phyloP scores from a whole-genome alignment of 2,329 filamentous ascomycete species.

The Botryotinia globosa region DNA sequence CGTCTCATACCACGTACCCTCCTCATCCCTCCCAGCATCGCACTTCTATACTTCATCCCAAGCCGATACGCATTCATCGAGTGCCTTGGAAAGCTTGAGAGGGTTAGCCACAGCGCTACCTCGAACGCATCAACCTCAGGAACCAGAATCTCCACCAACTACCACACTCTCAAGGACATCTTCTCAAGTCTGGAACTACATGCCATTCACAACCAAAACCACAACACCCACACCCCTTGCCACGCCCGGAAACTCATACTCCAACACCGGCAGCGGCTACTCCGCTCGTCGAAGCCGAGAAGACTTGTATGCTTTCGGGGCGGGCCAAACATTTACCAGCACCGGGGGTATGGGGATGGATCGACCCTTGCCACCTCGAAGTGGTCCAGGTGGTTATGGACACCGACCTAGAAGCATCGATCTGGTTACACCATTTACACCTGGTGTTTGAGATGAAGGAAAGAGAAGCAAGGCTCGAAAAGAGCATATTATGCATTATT shows the following conservation, averaged over 20 bases:
- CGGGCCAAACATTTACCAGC: constrained; percentile 39
- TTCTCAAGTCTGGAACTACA: constrained; percentile 36
- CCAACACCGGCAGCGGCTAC: constrained; percentile 24
- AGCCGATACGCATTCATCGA: constrained; percentile 25
- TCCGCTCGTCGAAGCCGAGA: constrained; percentile 28
- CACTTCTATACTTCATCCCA: constrained; percentile 17
- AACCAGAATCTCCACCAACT: constrained; percentile 19
- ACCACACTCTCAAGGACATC: constrained; percentile 29
- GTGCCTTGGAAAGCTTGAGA: constrained; percentile 33
- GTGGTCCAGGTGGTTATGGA: constrained; percentile 49
- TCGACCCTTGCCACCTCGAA: constrained; percentile 55
- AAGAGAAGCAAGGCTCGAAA: neutral
- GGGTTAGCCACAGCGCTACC: constrained; percentile 35
- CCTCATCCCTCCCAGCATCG: constrained; percentile 41
- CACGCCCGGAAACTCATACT: constrained; percentile 33
- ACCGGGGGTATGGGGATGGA: constrained; percentile 44
- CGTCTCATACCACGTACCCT: constrained; percentile 38
- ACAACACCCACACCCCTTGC: constrained; percentile 29
- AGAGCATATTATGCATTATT: neutral
- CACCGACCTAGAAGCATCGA: constrained; percentile 61
- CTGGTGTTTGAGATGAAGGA: neutral
- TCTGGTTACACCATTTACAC: constrained; percentile 53
- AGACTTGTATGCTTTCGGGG: constrained; percentile 30
- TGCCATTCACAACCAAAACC: constrained; percentile 33
- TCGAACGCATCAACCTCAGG: constrained; percentile 18